Base-by-base conservation (phyloP, 495 filamentous ascomycete genomes). In the Hypoxylon crocopeplum region DNA sequence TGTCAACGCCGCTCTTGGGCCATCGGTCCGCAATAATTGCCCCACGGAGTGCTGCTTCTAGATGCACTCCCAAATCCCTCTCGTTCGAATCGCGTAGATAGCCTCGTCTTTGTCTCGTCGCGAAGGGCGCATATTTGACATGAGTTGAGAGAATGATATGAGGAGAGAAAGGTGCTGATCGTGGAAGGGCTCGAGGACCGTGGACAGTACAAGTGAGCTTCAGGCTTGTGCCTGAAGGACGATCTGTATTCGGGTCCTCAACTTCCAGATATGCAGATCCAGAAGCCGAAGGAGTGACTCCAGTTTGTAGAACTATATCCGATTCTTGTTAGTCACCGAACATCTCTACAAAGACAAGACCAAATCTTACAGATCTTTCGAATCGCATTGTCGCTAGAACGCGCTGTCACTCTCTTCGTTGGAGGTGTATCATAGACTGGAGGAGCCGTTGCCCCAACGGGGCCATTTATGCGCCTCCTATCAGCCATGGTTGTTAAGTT, bases 51-150 rank as follows among this genome's bases (percentile, higher is more conserved):
- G 95, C 94, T 6, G 91, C 91, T 71, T 97, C 93, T 7, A 98
- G 76, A 69, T 97, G 95, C 1, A 91, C 88, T 11, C 88, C 89
- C 1, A 98, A 86, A 72, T 98, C 94, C 15, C 93, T 83, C 77
- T 98, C 94, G 53, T 81, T 85, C 6, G 85, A 76, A 69, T 98
- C 93, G 22, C 93, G 88, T 29, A 97, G 80, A 70, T 97, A 96
- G 24, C 93, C 90, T 59, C 89, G 84, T 22, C 94, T 82, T 67
- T 88, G 84, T 42, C 79, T 84, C 0, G 91, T 88, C 0, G 95
- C 93, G 64, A 98, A 98, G 0, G 94, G 92, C 0, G 95, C 93
- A 66, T 94, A 98, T 75, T 97, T 98, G 67, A 98, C 88, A 62
- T 94, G 88, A 0, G 92, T 92, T 5, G 89, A 92, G 37, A 98